These are phyloP conservation scores for Ramularia collo-cygni DNA, from an alignment of 2,329 filamentous ascomycete genomes.

Conservation along the genomic window DNA sequence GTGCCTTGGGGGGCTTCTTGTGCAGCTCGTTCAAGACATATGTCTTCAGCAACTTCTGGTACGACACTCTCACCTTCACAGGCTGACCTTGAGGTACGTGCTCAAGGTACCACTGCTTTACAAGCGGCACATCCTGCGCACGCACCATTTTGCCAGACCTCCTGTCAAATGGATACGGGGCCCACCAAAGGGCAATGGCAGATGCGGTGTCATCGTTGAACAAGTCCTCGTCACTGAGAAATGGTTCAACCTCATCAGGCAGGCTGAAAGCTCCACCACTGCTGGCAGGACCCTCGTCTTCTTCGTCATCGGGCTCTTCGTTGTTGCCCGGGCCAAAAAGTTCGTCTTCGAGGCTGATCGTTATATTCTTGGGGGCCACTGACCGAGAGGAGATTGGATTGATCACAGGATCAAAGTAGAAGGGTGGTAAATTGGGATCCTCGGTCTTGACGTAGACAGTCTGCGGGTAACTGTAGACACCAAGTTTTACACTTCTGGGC, in stretches of 20 bases:
- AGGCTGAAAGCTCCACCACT: conserved; percentile 57
- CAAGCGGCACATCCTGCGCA: conserved; percentile 89
- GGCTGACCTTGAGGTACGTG: conserved; percentile 87
- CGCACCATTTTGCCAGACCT: conserved; percentile 93
- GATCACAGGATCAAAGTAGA: conserved; percentile 96
- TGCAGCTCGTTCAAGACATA: conserved; percentile 95
- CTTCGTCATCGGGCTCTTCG: conserved; percentile 61
- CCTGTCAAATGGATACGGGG: conserved; percentile 90
- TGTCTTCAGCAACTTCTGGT: conserved; percentile 94
- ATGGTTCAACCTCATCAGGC: conserved; percentile 73
- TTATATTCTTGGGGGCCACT: conserved; percentile 90
- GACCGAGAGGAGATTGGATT: conserved; percentile 95
- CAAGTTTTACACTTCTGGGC: conserved; percentile 84
- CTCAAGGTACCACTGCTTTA: conserved; percentile 98
- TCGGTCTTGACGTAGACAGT: conserved; percentile 84
- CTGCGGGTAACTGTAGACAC: conserved; percentile 92
- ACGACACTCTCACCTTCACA: conserved; percentile 95
- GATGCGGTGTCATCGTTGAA: conserved; percentile 84
- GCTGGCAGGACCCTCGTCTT: conserved; percentile 4
- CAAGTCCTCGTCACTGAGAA: conserved; percentile 81
- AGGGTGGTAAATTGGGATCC: conserved; percentile 82
- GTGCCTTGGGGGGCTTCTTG: conserved; percentile 89
- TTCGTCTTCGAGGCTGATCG: conserved; percentile 84
- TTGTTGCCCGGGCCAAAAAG: conserved; percentile 78
- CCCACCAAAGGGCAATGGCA: conserved; percentile 96